These are phyloP conservation scores for Xylaria telfairii DNA, from an alignment of 495 filamentous ascomycete species.

Conservation along the genomic window DNA sequence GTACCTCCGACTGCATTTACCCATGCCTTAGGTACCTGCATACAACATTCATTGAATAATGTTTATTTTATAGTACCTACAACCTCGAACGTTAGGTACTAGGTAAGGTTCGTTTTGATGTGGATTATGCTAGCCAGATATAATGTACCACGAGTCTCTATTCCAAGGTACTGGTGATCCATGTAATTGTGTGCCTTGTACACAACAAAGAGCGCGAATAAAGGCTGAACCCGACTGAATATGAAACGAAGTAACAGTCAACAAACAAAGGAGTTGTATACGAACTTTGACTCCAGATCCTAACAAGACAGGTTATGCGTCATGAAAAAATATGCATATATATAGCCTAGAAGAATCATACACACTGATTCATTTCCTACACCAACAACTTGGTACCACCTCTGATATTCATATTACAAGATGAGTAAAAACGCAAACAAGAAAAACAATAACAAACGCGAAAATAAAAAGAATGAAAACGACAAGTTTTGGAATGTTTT, in stretches of 20 bases:
- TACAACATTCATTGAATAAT: too few relatives aligned
- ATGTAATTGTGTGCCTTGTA: neutral
- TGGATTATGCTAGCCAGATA: too few relatives aligned
- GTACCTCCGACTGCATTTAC: neutral
- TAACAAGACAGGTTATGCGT: neutral
- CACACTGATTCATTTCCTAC: too few relatives aligned
- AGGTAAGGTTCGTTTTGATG: too few relatives aligned
- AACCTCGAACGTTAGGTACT: too few relatives aligned
- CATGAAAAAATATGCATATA: neutral
- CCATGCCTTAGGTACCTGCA: neutral
- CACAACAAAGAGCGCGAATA: neutral
- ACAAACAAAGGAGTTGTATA: neutral
- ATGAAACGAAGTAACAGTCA: neutral
- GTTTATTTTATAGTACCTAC: too few relatives aligned
- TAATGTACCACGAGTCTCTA: neutral
- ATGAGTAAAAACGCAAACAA: neutral
- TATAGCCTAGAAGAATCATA: neutral
- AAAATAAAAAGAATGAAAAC: neutral
- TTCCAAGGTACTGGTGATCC: neutral
- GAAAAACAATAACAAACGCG: too few relatives aligned
- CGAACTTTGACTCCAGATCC: neutral
- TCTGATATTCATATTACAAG: neutral
- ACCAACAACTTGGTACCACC: neutral
- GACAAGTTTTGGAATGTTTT: constrained; percentile 18
- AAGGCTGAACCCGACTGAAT: neutral